Base-by-base conservation (phyloP, 2,329 filamentous ascomycete genomes). In the Cladorrhinum sp. region DNA sequence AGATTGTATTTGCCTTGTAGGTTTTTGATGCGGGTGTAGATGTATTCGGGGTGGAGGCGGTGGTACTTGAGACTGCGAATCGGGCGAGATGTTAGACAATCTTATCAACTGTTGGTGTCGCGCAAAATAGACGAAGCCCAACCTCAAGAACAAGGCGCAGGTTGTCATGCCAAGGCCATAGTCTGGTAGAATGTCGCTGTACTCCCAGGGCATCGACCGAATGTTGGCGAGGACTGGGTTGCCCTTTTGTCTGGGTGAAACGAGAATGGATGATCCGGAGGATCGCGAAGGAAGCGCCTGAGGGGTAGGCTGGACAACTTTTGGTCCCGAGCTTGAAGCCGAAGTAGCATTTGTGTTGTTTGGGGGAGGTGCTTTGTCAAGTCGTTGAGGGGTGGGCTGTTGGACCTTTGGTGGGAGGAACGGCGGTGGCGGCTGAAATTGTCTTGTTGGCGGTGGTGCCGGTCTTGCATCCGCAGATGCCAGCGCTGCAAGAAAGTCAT, bases 11-110 rank as follows among this genome's bases (percentile, higher is more conserved):
- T 91, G 55, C 90, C 91, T 56, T 90, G 90, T 3, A 99, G 80
- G 54, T 87, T 86, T 57, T 90, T 88, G 67, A 99, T 96, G 60
- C 95, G 89, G 23, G 89, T 92, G 78, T 98, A 98, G 70, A 99
- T 92, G 79, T 99, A 99, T 76, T 99, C 95, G 0, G 95, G 95
- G 72, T 99, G 95, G 57, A 99, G 82, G 26, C 94, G 91, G 75
- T 99, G 95, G 75, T 99, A 99, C 75, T 98, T 99, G 58, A 99
- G 83, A 53, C 91, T 82, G 59, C 8, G 21, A 5, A 23, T 23
- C 51, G 23, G 12, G 60, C 57, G 42, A 24, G n/a, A 50, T 56
- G n/a, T 51, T 51, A 51, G 21, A 24, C 49, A 16, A 14, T 51
- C 21, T 36, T 16, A 16, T 9, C 33, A 36, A 10, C 7, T 16